Base-by-base conservation (phyloP, 176 grass and related monocot species). In the Melocanna baccifera region DNA sequence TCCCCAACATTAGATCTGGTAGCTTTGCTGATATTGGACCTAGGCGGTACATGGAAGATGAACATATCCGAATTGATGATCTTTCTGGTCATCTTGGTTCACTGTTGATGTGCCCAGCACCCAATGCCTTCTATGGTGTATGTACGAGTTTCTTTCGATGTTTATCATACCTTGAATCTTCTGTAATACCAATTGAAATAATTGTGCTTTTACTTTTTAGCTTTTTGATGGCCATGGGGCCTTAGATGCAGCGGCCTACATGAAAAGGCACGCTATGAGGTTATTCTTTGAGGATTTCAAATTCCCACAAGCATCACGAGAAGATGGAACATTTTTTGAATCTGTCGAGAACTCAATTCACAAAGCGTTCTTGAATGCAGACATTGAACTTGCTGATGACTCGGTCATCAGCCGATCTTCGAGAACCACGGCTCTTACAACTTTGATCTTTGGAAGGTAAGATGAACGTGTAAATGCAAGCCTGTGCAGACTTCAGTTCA, bases 201-300 rank as follows among this genome's bases (percentile, higher is more conserved):
- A 76, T 59, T 72, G 4, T 40, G 7, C 5, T 34, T n/a, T 72
- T 72, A 30, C 12, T 12, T 12, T 28, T 53, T 77, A 98, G 96
- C 86, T 95, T 3, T 98, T 98, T 89, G 96, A 98, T 52, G 96
- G 96, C 6, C 96, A 98, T 85, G 96, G 93, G 61, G 89, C 93
- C 69, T 63, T 87, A 63, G 96, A 95, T 82, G 96, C 91, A 41
- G 93, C 93, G 36, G 88, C 87, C 12, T 98, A 89, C 85, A 93
- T 98, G 86, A 98, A 95, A 75, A 86, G 75, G 14, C 85, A 98
- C 62, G 93, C 91, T 25, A 87, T 90, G 26, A 89, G 81, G 64
- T 71, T 95, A 43, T 86, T 98, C 48, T 95, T 95, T 78, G 89
- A 95, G 75, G 91, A 95, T 62, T 76, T 53, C 56, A 81, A 81